Conservation (phyloP, 768 basidiomycete species). For the Chalciporus piperatus region DNA sequence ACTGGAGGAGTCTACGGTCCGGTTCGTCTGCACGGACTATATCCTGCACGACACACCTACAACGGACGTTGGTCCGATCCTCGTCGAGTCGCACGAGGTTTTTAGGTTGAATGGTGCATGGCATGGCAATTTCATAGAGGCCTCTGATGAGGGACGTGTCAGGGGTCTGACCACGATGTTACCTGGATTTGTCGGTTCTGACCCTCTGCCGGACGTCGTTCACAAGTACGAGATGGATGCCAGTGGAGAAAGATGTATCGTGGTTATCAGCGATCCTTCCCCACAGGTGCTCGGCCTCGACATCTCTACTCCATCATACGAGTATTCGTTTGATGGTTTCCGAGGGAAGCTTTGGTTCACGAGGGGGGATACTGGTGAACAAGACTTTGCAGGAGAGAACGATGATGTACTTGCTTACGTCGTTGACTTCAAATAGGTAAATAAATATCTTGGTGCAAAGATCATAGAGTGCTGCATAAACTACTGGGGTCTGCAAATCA, state of each 20-base stretch:
- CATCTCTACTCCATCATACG: not conserved
- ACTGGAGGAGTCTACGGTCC: not conserved
- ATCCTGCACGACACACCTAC: not conserved
- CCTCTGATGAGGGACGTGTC: conserved; percentile 15
- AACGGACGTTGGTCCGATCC: conserved; percentile 9
- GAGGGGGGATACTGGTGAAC: conserved; percentile 1
- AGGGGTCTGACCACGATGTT: conserved; percentile 9
- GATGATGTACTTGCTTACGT: conserved; percentile 9
- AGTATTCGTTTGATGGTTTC: conserved; percentile 10
- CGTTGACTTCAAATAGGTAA: conserved; percentile 10
- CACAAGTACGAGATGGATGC: conserved; percentile 21
- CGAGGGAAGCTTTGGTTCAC: conserved; percentile 15
- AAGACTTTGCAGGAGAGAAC: not conserved
- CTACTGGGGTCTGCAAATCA: not conserved
- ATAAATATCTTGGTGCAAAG: not conserved
- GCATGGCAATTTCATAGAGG: conserved; percentile 14
- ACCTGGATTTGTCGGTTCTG: not conserved
- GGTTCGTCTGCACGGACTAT: conserved; percentile 19
- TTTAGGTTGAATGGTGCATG: conserved; percentile 9
- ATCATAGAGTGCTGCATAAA: not conserved
- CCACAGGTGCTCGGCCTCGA: conserved; percentile 6
- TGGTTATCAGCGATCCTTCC: conserved; percentile 12
- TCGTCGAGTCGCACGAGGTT: conserved; percentile 8
- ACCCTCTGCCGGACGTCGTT: not conserved
- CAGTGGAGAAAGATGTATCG: conserved; percentile 8